Evolutionary conservation across 2,329 filamentous ascomycete species (phyloP), one percentile per base, ranked within the genome.

Genomic region (Colletotrichum theobromicola): DNA sequence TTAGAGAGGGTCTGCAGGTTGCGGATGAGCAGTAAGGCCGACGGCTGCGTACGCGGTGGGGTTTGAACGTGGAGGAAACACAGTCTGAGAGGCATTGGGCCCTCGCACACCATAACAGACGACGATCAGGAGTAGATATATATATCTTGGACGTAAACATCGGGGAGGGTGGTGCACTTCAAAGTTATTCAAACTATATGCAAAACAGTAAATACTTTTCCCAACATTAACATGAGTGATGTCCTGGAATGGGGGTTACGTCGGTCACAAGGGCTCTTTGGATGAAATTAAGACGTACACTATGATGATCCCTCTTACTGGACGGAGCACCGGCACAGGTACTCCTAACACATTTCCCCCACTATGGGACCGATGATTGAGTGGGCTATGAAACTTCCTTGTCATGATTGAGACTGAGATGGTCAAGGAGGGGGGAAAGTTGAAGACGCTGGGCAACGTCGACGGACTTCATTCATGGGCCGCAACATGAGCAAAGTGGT

Each of bases 1-100:
- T 98, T 81, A 91, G 95, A 83, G 94, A 97, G 81, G 94, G 93
- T 57, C 89, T 94, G 80, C 92, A 92, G 83, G 93, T 95, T 77
- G 88, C 92, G 21, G 93, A 94, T 74, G 91, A 94, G 83, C 91
- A 91, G 82, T 84, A 84, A 78, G 64, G 46, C 53, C 37, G 5
- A 21, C 28, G 57, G 21, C 24, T 37, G 35, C 67, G 18, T 64
- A 18, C 50, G 26, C 21, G 68, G 62, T 46, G 62, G 18, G 55
- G 26, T 42, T 64, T 37, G 28, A 46, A 58, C 30, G 24, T 26
- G 67, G n/a, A 58, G 57, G 34, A 72, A 50, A 57, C 57, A 58
- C 66, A 72, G 68, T 67, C 58, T 50, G 68, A 32, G 72, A 75
- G 72, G 72, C 68, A 67, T 63, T 42, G 58, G 50, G 68, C 63